These are phyloP conservation scores for Musa balbisiana DNA, from an alignment of 202 grass and related monocot genomes.

Conservation along the genomic window DNA sequence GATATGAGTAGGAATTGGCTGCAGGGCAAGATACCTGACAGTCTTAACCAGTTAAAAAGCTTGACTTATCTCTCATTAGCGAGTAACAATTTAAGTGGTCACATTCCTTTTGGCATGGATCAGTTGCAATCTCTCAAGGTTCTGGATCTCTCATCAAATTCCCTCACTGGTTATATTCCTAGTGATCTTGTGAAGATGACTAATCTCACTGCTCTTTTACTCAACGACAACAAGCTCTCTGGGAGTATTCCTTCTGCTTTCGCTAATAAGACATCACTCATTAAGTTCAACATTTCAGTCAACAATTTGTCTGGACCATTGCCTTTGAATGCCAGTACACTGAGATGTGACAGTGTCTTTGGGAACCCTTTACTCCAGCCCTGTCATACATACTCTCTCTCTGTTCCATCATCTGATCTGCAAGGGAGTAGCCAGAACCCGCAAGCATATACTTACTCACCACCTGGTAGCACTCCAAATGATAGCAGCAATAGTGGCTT, in stretches of 20 bases:
- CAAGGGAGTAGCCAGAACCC: slow-evolving; percentile 45
- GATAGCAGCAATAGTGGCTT: slow-evolving; percentile 55
- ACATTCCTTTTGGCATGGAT: slow-evolving; percentile 53
- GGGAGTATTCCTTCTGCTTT: slow-evolving; percentile 73
- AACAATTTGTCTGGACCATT: slow-evolving; percentile 90
- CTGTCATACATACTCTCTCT: slow-evolving; percentile 58
- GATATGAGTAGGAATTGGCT: slow-evolving; percentile 76
- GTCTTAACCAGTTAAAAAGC: slow-evolving; percentile 43
- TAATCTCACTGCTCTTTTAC: slow-evolving; percentile 72
- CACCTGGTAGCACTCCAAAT: slow-evolving; percentile 30
- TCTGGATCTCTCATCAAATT: slow-evolving; percentile 86
- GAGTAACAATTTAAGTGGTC: slow-evolving; percentile 68
- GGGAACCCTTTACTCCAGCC: slow-evolving; percentile 88
- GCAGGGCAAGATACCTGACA: slow-evolving; percentile 55
- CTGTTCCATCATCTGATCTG: slow-evolving; percentile 41
- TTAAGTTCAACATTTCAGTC: slow-evolving; percentile 73
- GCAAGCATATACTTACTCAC: slow-evolving; percentile 40
- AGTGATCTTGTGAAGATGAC: slow-evolving; percentile 45
- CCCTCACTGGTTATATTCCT: slow-evolving; percentile 61
- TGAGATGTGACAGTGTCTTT: slow-evolving; percentile 61
- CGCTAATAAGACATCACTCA: slow-evolving; percentile 45
- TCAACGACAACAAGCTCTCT: slow-evolving; percentile 90
- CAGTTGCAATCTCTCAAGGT: slow-evolving; percentile 51
- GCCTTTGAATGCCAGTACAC: slow-evolving; percentile 56
- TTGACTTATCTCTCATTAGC: slow-evolving; percentile 56